Conservation (phyloP, 257 asterid genomes). For the Primulina eburnea region DNA sequence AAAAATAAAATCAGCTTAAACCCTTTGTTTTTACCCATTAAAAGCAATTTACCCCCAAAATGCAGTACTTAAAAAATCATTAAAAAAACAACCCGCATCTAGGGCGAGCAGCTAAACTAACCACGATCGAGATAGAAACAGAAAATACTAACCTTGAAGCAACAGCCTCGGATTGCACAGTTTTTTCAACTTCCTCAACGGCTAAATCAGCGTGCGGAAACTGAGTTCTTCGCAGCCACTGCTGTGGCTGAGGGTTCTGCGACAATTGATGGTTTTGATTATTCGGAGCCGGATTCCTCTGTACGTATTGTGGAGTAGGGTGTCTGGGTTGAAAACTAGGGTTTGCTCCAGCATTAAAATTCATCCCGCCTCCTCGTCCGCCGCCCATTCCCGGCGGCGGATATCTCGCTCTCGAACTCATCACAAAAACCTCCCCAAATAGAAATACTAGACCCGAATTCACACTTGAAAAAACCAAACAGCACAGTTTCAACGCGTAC, state of each 20-base stretch:
- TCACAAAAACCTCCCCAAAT: constrained; percentile 31
- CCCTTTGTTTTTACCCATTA: not conserved
- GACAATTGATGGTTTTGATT: constrained; percentile 46
- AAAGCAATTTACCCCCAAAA: not conserved
- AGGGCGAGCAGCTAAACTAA: not conserved
- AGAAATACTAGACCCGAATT: constrained; percentile 16
- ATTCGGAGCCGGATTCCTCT: constrained; percentile 50
- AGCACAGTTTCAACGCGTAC: constrained; percentile 17
- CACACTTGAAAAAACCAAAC: constrained; percentile 17
- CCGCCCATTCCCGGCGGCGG: constrained; percentile 89
- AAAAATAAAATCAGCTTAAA: not conserved
- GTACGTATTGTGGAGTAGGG: constrained; percentile 60
- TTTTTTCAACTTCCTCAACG: constrained; percentile 66
- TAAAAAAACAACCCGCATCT: constrained; percentile 9
- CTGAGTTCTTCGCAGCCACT: constrained; percentile 73
- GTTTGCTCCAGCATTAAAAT: constrained; percentile 48
- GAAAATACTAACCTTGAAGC: constrained; percentile 50
- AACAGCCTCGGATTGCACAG: constrained; percentile 61
- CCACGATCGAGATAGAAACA: not conserved
- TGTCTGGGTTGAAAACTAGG: constrained; percentile 58
- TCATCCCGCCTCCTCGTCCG: constrained; percentile 52
- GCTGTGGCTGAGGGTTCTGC: constrained; percentile 58
- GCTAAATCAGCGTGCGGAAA: constrained; percentile 40
- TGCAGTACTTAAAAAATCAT: not conserved
- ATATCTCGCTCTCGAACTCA: constrained; percentile 70